Percentiles rank a stretch among this genome's conserved stretches.
phyloP scores from a whole-genome alignment of 2,329 filamentous ascomycete species.

The Scytalidium sp. region DNA sequence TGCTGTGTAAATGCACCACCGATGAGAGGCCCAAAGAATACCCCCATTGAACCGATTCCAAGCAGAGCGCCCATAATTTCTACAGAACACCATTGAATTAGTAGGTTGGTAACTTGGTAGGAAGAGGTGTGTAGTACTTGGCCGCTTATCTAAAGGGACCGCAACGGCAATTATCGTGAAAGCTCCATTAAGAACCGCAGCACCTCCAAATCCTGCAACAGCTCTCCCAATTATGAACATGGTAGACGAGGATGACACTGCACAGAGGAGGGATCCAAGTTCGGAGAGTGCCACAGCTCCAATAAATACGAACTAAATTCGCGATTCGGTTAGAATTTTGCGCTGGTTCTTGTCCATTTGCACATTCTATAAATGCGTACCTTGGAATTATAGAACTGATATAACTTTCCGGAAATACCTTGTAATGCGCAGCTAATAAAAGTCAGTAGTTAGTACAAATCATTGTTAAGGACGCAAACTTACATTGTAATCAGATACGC shows the following conservation, averaged over 20 bases:
- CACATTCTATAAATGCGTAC: too few relatives aligned
- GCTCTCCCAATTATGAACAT: constrained; percentile 55
- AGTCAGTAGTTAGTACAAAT: too few relatives aligned
- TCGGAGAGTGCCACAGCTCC: constrained; percentile 46
- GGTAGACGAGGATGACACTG: constrained; percentile 41
- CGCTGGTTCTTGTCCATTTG: constrained; percentile 22
- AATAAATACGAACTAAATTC: constrained; percentile 4
- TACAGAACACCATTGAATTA: not conserved
- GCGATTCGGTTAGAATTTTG: constrained; percentile 17
- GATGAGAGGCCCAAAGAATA: constrained; percentile 7
- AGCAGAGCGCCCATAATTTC: not conserved
- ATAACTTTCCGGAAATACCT: constrained; percentile 13
- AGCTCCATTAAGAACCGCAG: constrained; percentile 49
- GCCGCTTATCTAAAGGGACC: constrained; percentile 13
- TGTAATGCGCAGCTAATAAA: constrained; percentile 9
- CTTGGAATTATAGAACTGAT: constrained; percentile 13
- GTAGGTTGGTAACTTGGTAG: not conserved
- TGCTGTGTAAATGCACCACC: constrained; percentile 9
- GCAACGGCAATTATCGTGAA: constrained; percentile 46
- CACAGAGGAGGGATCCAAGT: constrained; percentile 52
- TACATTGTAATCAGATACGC: too few relatives aligned
- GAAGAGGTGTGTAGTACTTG: constrained; percentile 5
- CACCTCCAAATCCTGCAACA: constrained; percentile 48
- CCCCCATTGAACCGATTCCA: not conserved
- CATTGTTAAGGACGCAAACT: too few relatives aligned